Evolutionary conservation across 352 stramenopile species (phyloP), one percentile per base, ranked within the genome.

Genomic region (Phytophthora tubulina): DNA sequence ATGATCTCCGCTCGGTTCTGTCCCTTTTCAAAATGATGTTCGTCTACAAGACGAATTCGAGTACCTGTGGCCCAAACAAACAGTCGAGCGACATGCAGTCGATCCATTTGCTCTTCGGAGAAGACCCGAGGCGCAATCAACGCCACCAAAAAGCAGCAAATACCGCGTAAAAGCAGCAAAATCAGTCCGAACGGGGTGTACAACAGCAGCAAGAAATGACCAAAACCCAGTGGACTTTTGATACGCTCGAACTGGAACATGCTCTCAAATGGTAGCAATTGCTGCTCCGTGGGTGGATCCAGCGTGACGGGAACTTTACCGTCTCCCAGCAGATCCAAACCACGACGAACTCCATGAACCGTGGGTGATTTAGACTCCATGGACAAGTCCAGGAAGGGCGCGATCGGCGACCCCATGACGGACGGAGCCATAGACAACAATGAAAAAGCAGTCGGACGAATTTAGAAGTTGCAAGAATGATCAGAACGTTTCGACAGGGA

Each of bases 241-340:
- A 93, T 74, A 42, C 84, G 84, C 63, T 89, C 73, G 56, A 91
- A 86, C 69, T 91, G 85, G 73, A 90, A 91, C 83, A 93, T 91
- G 68, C 55, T 77, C 65, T 68, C 63, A 50, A 86, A 85, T 9
- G 79, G 79, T 5, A 67, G 50, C 11, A 86, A 62, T 46, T 81
- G 68, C 54, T 78, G 64, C 62, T 85, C 67, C 0, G 75, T 76
- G 17, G 67, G 58, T 13, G 57, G 62, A 51, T 84, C 77, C 6
- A 80, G 58, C 50, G 63, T 56, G 38, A 63, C 59, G 31, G 63
- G 51, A 33, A 31, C 56, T 57, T 63, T 78, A 48, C 67, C 62
- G 32, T 81, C 75, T 11, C 73, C 70, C 11, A 86, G 62, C 55
- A 79, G 38, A 48, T 76, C 60, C 15, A 86, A 55, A 8, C 60